These are phyloP conservation scores for Hymenoscyphus occultus DNA, from an alignment of 2,329 filamentous ascomycete genomes.

Conservation along the genomic window DNA sequence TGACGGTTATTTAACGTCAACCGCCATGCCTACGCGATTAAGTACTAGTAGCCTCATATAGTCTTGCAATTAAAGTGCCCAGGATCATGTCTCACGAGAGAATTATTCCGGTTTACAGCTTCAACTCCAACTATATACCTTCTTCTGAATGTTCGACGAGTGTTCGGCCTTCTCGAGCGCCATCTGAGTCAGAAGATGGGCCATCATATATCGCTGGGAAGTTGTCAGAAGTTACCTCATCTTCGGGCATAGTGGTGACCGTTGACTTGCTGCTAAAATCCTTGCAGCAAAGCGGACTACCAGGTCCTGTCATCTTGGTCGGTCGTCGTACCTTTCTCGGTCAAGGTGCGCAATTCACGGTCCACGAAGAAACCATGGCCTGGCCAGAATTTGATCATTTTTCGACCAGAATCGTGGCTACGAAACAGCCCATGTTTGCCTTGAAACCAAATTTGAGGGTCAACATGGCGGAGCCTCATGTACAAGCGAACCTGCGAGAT, in stretches of 20 bases:
- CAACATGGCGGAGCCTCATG: not conserved
- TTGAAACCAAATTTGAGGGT: not conserved
- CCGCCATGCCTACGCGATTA: not conserved
- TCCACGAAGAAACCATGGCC: not conserved
- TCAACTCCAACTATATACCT: not conserved
- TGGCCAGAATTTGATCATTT: not conserved
- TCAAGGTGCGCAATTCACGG: not conserved
- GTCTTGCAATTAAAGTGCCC: not conserved
- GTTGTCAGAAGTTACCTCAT: not conserved
- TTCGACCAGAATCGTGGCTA: not conserved
- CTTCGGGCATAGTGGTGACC: not conserved
- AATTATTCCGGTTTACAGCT: constrained; percentile 2
- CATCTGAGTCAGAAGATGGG: not conserved
- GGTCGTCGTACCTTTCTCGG: not conserved
- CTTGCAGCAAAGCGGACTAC: not conserved
- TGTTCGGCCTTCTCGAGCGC: not conserved
- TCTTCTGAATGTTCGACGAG: not conserved
- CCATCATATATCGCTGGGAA: not conserved
- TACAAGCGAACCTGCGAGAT: not conserved
- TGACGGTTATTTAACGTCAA: not conserved
- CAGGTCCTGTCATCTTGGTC: not conserved
- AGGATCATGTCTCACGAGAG: not conserved
- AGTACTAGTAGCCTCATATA: not conserved
- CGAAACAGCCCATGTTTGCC: not conserved
- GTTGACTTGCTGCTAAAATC: not conserved